A percentile compares a stretch with the other conserved stretches of the same genome.
Conservation (phyloP, 164 flowering plant genomes). For the Platanus orientalis region DNA sequence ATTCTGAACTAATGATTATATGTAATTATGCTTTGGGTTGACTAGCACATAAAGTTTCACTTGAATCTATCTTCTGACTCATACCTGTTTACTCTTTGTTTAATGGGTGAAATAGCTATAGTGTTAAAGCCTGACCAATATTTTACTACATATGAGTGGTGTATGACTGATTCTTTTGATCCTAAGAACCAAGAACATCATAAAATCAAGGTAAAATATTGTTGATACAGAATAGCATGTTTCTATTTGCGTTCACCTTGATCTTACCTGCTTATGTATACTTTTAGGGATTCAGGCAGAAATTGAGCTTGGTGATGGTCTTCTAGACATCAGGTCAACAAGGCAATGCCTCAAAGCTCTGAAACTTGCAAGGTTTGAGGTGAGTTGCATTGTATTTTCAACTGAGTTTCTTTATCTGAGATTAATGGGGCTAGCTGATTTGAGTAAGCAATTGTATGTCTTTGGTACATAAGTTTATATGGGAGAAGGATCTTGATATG, state of each 20-base stretch:
- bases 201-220: constrained; percentile 68
- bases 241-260: background rate
- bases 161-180: constrained; percentile 89
- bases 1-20: background rate
- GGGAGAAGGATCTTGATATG: constrained; percentile 86
- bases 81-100: background rate
- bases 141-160: constrained; percentile 99
- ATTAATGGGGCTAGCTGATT: background rate
- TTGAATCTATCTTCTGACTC: background rate
- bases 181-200: constrained; percentile 74
- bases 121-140: constrained; percentile 95
- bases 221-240: background rate
- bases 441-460: constrained; percentile 1
- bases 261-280: background rate
- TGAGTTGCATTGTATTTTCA: constrained; percentile 18
- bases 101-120: constrained; percentile 45
- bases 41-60: background rate
- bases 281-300: constrained; percentile 51
- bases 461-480: constrained; percentile 50
- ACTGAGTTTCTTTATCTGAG: background rate
- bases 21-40: background rate
- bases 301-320: constrained; percentile 92
- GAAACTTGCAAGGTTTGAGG: constrained; percentile 90
- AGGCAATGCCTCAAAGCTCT: constrained; percentile 77
- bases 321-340: constrained; percentile 78